phyloP scores from a whole-genome alignment of 2,329 filamentous ascomycete genomes.

The Fusarium scirpi region DNA sequence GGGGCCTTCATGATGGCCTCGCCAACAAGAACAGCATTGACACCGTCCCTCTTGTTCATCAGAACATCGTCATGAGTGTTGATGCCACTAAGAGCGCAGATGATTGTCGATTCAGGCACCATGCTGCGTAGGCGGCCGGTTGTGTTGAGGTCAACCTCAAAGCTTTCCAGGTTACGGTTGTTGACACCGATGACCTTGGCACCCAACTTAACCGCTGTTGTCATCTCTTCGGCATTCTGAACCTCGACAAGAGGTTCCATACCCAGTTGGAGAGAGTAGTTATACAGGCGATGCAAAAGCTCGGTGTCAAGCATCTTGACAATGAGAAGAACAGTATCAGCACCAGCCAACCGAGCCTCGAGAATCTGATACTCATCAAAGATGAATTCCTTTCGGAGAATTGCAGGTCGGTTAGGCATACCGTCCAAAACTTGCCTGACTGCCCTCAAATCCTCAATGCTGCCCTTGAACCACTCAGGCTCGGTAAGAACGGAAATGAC shows the following conservation, averaged over 20 bases:
- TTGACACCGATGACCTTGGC: conserved; percentile 96
- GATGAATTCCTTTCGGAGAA: conserved; percentile 95
- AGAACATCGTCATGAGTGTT: conserved; percentile 88
- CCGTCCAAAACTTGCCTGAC: conserved; percentile 90
- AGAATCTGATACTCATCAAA: conserved; percentile 99
- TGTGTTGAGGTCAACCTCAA: conserved; percentile 94
- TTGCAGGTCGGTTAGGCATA: conserved; percentile 91
- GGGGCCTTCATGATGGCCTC: conserved; percentile 95
- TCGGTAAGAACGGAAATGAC: conserved; percentile 99
- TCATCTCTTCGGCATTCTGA: conserved; percentile 94
- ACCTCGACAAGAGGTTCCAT: conserved; percentile 99
- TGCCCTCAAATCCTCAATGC: conserved; percentile 89
- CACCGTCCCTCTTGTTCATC: conserved; percentile 87
- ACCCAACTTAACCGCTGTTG: conserved; percentile 84
- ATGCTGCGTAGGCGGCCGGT: conserved; percentile 89
- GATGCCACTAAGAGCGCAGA: conserved; percentile 95
- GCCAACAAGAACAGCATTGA: conserved; percentile 92
- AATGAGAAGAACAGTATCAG: conserved; percentile 93
- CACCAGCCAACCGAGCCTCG: conserved; percentile 90
- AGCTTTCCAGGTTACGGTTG: conserved; percentile 95
- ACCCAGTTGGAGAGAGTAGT: conserved; percentile 87
- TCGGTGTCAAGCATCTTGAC: conserved; percentile 94
- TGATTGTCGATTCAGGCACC: conserved; percentile 85
- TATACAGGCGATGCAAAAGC: conserved; percentile 81
- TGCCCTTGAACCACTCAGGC: conserved; percentile 99